These are phyloP conservation scores for Macrotyloma uniflorum DNA, from an alignment of 306 rosid species.

Conservation along the genomic window DNA sequence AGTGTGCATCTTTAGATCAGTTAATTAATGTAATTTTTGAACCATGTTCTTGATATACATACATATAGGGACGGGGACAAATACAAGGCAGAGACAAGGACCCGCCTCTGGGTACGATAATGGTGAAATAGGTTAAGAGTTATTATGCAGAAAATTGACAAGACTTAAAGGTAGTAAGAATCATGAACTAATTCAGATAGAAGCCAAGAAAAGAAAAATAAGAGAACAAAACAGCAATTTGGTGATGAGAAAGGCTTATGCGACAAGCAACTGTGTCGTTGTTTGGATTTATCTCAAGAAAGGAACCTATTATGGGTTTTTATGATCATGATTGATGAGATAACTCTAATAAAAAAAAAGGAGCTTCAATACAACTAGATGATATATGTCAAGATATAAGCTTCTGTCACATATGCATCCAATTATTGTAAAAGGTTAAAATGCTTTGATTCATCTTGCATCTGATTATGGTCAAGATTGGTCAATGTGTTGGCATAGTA, in stretches of 20 bases:
- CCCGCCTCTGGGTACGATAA: slow-evolving; percentile 12
- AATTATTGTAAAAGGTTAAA: neutral
- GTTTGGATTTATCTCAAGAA: slow-evolving; percentile 36
- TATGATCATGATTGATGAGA: slow-evolving; percentile 24
- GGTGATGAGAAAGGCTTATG: slow-evolving; percentile 34
- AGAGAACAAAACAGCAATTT: slow-evolving; percentile 32
- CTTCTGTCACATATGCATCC: neutral
- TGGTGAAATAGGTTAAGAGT: slow-evolving; percentile 3
- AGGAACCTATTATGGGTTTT: slow-evolving; percentile 39
- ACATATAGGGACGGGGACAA: neutral
- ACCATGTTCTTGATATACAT: neutral
- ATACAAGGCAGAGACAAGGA: neutral
- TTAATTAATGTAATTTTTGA: neutral
- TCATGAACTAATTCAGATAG: slow-evolving; percentile 3
- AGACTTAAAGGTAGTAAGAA: slow-evolving; percentile 28
- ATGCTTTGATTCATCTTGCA: neutral
- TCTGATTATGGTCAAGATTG: neutral
- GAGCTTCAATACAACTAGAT: slow-evolving; percentile 23
- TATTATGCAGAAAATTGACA: slow-evolving; percentile 28
- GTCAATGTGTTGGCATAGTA: neutral
- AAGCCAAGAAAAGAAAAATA: slow-evolving; percentile 31
- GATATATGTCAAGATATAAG: neutral
- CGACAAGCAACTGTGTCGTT: neutral
- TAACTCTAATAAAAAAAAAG: neutral
- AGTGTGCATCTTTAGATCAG: slow-evolving; percentile 22